Evolutionary conservation across 371 early-diverging fungal species (phyloP).

Genomic region (Blakeslea trispora): DNA sequence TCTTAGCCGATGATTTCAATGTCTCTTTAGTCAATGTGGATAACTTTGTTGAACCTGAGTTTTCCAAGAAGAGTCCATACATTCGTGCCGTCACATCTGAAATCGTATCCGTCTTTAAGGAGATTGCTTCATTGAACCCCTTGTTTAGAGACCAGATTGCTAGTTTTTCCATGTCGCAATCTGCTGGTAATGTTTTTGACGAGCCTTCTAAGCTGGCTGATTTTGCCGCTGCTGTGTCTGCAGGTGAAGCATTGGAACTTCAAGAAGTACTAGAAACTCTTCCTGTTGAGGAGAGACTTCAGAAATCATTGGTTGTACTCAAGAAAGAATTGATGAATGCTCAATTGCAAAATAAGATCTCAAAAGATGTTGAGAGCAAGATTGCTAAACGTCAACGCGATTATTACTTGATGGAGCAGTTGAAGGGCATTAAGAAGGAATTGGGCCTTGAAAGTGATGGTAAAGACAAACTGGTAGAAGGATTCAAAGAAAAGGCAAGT

Average conservation of each 20-base stretch:
- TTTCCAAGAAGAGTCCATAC: slow-evolving; percentile 79
- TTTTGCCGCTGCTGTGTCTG: slow-evolving; percentile 94
- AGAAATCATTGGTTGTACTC: slow-evolving; percentile 87
- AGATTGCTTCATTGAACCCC: slow-evolving; percentile 91
- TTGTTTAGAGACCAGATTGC: slow-evolving; percentile 97
- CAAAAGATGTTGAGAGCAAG: slow-evolving; percentile 95
- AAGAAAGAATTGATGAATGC: slow-evolving; percentile 97
- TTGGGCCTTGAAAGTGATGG: slow-evolving; percentile 95
- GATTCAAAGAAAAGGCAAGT: slow-evolving; percentile 82
- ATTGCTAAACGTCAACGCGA: slow-evolving; percentile 95
- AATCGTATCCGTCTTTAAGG: slow-evolving; percentile 93
- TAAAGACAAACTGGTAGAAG: slow-evolving; percentile 93
- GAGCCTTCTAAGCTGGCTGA: slow-evolving; percentile 95
- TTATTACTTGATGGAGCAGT: slow-evolving; percentile 97
- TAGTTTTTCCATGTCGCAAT: slow-evolving; percentile 92
- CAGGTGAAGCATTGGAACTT: slow-evolving; percentile 89
- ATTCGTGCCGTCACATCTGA: slow-evolving; percentile 95
- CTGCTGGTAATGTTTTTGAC: slow-evolving; percentile 93
- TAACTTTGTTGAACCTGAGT: slow-evolving; percentile 83
- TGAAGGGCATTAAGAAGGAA: slow-evolving; percentile 98
- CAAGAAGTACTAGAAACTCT: slow-evolving; percentile 90
- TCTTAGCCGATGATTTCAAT: slow-evolving; percentile 67
- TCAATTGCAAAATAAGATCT: slow-evolving; percentile 93
- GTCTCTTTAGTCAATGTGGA: slow-evolving; percentile 87
- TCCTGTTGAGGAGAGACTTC: slow-evolving; percentile 88